phyloP scores from a whole-genome alignment of 1,139 yeast genomes.

The Scheffersomyces lignicola region DNA sequence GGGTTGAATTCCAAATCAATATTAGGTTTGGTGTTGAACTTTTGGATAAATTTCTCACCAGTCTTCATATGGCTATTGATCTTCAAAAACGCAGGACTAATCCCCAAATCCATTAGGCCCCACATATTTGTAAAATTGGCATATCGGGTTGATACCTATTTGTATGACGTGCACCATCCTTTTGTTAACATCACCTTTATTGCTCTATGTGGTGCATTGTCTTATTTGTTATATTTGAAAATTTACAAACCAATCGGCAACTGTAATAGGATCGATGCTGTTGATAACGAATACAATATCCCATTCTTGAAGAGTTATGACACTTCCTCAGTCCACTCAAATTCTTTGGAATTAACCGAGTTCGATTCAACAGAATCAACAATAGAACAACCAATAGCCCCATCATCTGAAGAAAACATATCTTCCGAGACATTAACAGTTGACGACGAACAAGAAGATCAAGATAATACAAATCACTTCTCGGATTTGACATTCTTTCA shows the following conservation, averaged over 20 bases:
- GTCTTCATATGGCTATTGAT: slow-evolving; percentile 57
- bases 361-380: background rate
- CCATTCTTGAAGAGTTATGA: background rate
- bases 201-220: no score
- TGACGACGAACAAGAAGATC: background rate
- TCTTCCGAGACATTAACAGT: background rate
- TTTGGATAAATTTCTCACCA: slow-evolving; percentile 52
- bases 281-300: background rate
- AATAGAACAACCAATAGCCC: background rate
- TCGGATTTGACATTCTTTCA: background rate
- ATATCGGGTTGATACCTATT: slow-evolving; percentile 37
- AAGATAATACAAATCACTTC: background rate
- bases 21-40: slow-evolving; percentile 39
- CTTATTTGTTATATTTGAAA: slow-evolving; percentile 15
- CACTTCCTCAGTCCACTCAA: background rate
- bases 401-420: background rate
- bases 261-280: slow-evolving; percentile 1
- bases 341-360: background rate
- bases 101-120: slow-evolving; percentile 59
- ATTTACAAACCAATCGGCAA: slow-evolving; percentile 12
- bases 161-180: slow-evolving; percentile 21
- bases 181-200: slow-evolving; percentile 14
- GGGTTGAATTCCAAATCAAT: slow-evolving; percentile 40
- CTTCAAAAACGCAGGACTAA: slow-evolving; percentile 60
- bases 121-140: slow-evolving; percentile 51